phyloP scores from a whole-genome alignment of 2,329 filamentous ascomycete species.

The Neurospora crassa region DNA sequence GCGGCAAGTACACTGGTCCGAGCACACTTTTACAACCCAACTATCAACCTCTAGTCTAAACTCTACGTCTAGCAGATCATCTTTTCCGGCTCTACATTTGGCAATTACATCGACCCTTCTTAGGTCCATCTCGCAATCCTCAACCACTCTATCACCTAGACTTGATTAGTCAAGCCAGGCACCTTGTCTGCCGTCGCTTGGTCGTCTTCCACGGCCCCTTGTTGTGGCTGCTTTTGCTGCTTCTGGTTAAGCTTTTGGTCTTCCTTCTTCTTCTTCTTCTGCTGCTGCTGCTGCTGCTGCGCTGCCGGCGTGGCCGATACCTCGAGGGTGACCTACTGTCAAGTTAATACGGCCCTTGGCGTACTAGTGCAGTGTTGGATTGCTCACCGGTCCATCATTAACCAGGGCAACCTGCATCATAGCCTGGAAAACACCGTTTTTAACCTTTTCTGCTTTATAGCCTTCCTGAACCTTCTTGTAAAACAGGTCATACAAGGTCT shows the following conservation, averaged over 20 bases:
- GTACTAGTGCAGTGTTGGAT: not conserved
- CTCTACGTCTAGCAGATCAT: not conserved
- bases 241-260: not conserved
- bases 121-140: not conserved
- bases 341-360: conserved; percentile 8
- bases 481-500: conserved; percentile 75
- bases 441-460: conserved; percentile 67
- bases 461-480: conserved; percentile 62
- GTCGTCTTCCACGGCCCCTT: not conserved
- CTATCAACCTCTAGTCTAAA: not conserved
- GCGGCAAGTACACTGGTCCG: not conserved
- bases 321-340: conserved; percentile 29
- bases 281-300: conserved; percentile 3
- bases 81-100: not conserved
- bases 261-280: not conserved
- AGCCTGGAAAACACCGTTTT: conserved; percentile 94
- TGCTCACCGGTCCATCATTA: conserved; percentile 65
- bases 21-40: not conserved
- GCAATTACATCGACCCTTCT: not conserved
- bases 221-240: not conserved
- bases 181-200: not conserved
- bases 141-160: not conserved
- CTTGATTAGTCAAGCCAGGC: not conserved
- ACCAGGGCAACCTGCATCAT: conserved; percentile 97
- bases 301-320: conserved; percentile 15